phyloP scores from a whole-genome alignment of 129 eudicot species.

The Smallanthus sonchifolius region DNA sequence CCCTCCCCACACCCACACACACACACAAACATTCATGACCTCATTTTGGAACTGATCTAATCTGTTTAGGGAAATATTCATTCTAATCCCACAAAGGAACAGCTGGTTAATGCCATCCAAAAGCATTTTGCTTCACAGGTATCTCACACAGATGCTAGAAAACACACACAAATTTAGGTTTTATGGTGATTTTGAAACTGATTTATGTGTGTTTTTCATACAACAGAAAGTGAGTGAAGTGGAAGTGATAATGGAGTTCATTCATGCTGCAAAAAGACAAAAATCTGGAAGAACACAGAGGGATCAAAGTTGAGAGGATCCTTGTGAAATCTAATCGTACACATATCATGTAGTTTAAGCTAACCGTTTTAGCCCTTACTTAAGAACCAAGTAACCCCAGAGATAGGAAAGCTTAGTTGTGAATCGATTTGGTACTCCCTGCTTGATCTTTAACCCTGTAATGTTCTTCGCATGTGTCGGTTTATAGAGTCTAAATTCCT shows the following conservation, averaged over 20 bases:
- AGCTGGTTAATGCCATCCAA: conserved; percentile 60
- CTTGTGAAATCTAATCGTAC: conserved; percentile 16
- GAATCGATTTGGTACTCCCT: conserved; percentile 6
- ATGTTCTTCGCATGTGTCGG: conserved; percentile 4
- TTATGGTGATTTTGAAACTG: conserved; percentile 8
- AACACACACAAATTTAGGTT: neutral
- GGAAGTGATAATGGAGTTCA: conserved; percentile 74
- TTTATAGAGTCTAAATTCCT: neutral
- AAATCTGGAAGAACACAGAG: conserved; percentile 35
- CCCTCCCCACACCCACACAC: neutral
- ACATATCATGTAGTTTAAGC: conserved; percentile 32
- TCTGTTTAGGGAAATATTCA: conserved; percentile 47
- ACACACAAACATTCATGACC: neutral
- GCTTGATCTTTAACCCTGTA: conserved; percentile 35
- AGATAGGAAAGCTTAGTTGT: conserved; percentile 23
- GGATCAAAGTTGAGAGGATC: conserved; percentile 26
- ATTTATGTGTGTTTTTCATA: neutral
- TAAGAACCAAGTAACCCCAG: conserved; percentile 19
- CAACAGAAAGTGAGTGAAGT: conserved; percentile 76
- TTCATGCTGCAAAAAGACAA: conserved; percentile 70
- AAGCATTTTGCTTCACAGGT: conserved; percentile 97
- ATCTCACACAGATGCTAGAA: neutral
- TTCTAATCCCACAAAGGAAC: conserved; percentile 65
- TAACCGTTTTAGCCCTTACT: conserved; percentile 29
- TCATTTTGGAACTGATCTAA: neutral